Evolutionary conservation across 768 basidiomycete species (phyloP).

Genomic region (Lactarius quietus): DNA sequence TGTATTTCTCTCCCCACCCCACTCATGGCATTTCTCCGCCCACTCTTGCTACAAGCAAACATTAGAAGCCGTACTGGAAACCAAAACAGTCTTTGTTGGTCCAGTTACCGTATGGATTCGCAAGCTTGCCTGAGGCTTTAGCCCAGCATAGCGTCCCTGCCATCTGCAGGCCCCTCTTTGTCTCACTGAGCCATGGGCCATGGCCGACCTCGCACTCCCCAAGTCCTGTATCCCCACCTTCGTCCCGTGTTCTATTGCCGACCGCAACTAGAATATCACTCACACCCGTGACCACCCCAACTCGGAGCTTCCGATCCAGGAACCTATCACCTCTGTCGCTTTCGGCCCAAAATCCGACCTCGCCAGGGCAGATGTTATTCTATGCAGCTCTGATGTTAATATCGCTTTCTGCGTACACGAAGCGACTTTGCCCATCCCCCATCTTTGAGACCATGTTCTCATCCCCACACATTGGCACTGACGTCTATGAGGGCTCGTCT

Average conservation of each 20-base stretch:
- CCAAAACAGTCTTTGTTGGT: background rate
- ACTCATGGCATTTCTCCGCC: too few species aligned
- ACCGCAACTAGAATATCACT: background rate
- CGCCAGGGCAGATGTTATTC: background rate
- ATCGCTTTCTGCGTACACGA: conserved; percentile 4
- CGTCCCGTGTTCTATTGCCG: background rate
- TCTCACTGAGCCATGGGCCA: background rate
- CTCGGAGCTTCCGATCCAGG: background rate
- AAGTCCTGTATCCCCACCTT: background rate
- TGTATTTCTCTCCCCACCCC: background rate
- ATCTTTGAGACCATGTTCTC: conserved; percentile 5
- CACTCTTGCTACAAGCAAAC: too few species aligned
- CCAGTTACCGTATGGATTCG: too few species aligned
- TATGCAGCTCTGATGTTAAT: conserved; percentile 4
- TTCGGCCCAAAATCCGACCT: background rate
- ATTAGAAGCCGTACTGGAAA: too few species aligned
- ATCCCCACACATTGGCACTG: background rate
- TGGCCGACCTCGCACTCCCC: background rate
- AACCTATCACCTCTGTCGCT: background rate
- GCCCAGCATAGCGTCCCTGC: background rate
- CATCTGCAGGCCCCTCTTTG: background rate
- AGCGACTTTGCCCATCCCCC: conserved; percentile 4
- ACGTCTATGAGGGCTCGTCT: background rate
- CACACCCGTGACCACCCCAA: background rate
- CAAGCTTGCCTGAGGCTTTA: background rate